Evolutionary conservation across 2,329 filamentous ascomycete species (phyloP).

Genomic region (Sporothrix inflata): DNA sequence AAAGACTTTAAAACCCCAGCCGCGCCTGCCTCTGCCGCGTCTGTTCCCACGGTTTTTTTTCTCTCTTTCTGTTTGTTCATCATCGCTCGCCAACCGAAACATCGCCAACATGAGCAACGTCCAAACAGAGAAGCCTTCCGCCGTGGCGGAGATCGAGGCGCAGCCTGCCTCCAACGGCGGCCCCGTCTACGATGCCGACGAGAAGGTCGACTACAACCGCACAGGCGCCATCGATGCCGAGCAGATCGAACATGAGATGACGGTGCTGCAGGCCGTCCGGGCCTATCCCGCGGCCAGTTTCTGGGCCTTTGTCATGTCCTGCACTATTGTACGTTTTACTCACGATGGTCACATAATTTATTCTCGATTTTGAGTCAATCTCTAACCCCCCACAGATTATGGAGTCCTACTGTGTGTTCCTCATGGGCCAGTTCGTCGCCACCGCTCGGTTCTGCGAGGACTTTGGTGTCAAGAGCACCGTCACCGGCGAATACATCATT

Average conservation of each 20-base stretch:
- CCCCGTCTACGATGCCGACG: constrained; percentile 36
- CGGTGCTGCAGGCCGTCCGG: constrained; percentile 41
- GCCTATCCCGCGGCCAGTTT: constrained; percentile 44
- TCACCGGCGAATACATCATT: constrained; percentile 45
- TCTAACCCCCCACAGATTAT: constrained; percentile 55
- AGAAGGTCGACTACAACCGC: constrained; percentile 51
- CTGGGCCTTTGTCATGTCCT: constrained; percentile 48
- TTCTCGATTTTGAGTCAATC: not conserved
- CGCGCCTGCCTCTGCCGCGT: constrained; percentile 22
- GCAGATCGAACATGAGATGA: constrained; percentile 44
- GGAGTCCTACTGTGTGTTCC: constrained; percentile 66
- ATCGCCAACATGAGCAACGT: constrained; percentile 32
- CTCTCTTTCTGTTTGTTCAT: not conserved
- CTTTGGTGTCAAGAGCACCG: constrained; percentile 49
- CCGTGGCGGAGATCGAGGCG: constrained; percentile 26
- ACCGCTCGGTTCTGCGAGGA: constrained; percentile 49
- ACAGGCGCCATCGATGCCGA: constrained; percentile 61
- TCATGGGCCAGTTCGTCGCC: constrained; percentile 63
- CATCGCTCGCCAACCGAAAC: not conserved
- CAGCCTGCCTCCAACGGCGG: constrained; percentile 11
- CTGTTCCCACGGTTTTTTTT: not conserved
- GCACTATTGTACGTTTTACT: constrained; percentile 45
- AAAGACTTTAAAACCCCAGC: constrained; percentile 18
- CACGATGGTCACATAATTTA: not conserved
- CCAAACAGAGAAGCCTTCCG: constrained; percentile 9